Base-by-base conservation (phyloP, 768 basidiomycete genomes). In the Cystobasidium onofrii region DNA sequence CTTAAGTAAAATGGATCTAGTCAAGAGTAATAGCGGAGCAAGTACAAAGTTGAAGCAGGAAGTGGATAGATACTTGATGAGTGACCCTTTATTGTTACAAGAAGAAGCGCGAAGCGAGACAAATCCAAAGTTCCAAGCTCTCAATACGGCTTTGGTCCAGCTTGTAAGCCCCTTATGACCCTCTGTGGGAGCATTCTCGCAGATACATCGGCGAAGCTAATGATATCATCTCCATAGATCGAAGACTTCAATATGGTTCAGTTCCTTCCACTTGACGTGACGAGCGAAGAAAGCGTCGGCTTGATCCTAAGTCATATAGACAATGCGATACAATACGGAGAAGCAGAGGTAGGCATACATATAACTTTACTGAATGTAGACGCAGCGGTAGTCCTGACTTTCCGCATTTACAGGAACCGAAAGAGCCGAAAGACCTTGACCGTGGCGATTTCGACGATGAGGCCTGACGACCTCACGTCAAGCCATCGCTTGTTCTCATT, bases 1-100 rank as follows among this genome's bases (percentile, higher is more conserved):
- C 80, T 92, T 99, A 90, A 95, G 92, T 54, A 99, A 99, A 82
- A 98, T 99, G 96, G 96, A 99, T 81, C 86, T 99, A 55, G 90
- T 98, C 57, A 91, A 79, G 63, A 63, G 36, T 79, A 75, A 81
- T 18, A 78, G 76, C 55, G 76, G 75, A n/a, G 76, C 76, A 7
- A 70, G 46, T 34, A 73, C 75, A 31, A 79, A 81, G 77, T 84
- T 84, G 63, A 85, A 85, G 80, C 87, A 87, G 80, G 90, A 99
- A 79, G 89, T 97, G 63, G 89, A 92, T 34, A 86, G 92, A 88
- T 99, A 94, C 83, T 85, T 99, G 39, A 94, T 98, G 79, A 92
- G 95, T 71, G 96, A 99, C 81, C 94, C 96, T 15, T 84, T 90
- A 62, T 84, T 99, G 7, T 86, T 99, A 29, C 86, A 81, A 25